phyloP scores from a whole-genome alignment of 441 rosid species.

The Pelargonium australe region DNA sequence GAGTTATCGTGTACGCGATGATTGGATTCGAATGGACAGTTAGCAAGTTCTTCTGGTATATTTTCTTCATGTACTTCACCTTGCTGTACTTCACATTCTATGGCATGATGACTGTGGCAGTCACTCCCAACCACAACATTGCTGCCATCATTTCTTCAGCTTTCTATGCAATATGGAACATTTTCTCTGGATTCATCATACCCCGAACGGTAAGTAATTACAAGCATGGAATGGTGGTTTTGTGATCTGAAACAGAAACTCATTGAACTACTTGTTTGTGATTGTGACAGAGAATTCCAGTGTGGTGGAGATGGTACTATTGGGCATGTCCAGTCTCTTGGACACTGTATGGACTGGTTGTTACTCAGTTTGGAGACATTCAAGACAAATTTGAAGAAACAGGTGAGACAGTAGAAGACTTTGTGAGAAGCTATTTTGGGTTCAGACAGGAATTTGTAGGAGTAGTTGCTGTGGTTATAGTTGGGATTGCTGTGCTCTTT shows the following conservation, averaged over 20 bases:
- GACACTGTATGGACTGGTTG: conserved; percentile 65
- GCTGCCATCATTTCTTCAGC: background rate
- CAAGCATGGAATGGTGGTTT: too few relatives aligned
- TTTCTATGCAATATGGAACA: background rate
- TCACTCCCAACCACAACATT: conserved; percentile 8
- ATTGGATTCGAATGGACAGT: conserved; percentile 6
- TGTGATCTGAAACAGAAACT: too few relatives aligned
- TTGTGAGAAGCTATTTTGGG: conserved; percentile 1
- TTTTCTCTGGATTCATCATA: conserved; percentile 1
- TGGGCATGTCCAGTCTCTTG: conserved; percentile 51
- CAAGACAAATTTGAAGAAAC: conserved; percentile 26
- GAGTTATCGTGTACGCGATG: background rate
- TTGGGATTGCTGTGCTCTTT: conserved; percentile 33
- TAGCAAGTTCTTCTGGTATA: background rate
- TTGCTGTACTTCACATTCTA: conserved; percentile 8
- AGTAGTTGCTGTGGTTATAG: conserved; percentile 24
- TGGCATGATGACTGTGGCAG: conserved; percentile 5
- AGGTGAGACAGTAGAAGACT: background rate
- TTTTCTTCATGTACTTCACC: conserved; percentile 9
- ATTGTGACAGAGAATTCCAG: conserved; percentile 40
- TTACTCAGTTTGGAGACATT: conserved; percentile 69
- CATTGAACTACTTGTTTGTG: background rate
- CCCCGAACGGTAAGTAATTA: background rate
- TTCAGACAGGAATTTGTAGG: conserved; percentile 42
- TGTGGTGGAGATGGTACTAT: conserved; percentile 64